Evolutionary conservation across 768 basidiomycete species (phyloP), one percentile per base, ranked within the genome.

Genomic region (Podaxis sp.): DNA sequence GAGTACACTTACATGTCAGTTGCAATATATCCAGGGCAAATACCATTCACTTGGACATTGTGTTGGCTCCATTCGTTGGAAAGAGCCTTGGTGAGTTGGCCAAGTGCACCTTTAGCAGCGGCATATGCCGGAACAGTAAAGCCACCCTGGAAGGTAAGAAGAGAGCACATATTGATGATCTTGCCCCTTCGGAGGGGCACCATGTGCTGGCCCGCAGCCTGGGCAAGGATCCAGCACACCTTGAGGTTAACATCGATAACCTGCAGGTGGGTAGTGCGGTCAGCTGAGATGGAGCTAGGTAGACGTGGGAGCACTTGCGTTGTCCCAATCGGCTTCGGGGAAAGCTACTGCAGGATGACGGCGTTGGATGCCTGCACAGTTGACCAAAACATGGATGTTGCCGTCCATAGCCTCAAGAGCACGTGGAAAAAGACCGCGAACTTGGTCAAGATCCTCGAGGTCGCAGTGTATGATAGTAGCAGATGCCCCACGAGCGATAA

Each of bases 31-130:
- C 93, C 94, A 33, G 93, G 93, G 66, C 88, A 88, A 66, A 96
- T 91, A 24, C 83, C 90, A 71, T 96, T 95, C 17, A 96, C 93
- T 73, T 94, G 89, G 57, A 96, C 85, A 66, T 93, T 93, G 68
- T 91, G 84, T 69, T 83, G 82, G 64, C 91, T 90, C 94, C 95
- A 97, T 73, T 96, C 95, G 74, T 97, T 97, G 68, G 89, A 88
- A 69, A 96, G 84, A 2, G 94, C 90, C 75, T 95, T 95, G 27
- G 93, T 93, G 67, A 93, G 79, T 71, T 90, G 89, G 9, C 90
- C 91, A 36, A 93, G 79, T 19, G 91, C 93, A 60, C 93, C 93
- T 73, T 96, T 96, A 8, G 95, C 91, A 3, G 95, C 87, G 2
- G 94, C 92, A 70, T 96, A 96, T 11, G 95, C 95, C 19, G 94